Evolutionary conservation across 768 basidiomycete species (phyloP), one percentile per base, ranked within the genome.

Genomic region (Clitopilus passeckerianus): DNA sequence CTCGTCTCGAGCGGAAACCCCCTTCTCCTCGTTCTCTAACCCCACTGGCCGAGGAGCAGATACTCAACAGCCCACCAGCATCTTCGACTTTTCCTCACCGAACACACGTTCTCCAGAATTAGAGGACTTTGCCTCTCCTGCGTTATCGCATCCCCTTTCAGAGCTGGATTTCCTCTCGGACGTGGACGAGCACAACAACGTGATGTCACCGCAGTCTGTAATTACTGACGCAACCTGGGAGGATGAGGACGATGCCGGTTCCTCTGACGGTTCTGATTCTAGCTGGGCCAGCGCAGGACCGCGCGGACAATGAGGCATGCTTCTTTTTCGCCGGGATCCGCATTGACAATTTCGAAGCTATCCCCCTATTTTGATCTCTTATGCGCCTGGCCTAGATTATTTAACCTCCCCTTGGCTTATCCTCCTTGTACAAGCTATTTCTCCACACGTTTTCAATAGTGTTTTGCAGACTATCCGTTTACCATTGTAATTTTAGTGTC

Each of bases 1-100:
- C 1, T 76, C 77, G 6, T 79, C 77, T 6, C 72, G 75, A 20
- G 65, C 77, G 1, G 71, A 73, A 16, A 74, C 77, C 5, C 78
- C 77, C 1, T 79, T 78, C 64, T 73, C 74, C 18, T 63, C 66
- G 3, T 53, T 70, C 52, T 69, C 65, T 20, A 63, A 65, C 10
- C 57, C 63, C 55, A 30, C 61, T 62, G 9, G 50, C 59, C 24
- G 56, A 60, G 20, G 59, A 50, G 14, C 53, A 55, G 12, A 35
- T 58, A n/a, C 12, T 41, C 41, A 58, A 20, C 35, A 61, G n/a
- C 59, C 23, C 50, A 60, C 61, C 34, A 57, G 60, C 20, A 63
- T 64, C 52, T 64, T 66, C 18, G 63, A 65, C 3, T 64, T 68
- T 24, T 62, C 66, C 7, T 66, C 67, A 2, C 62, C 65, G 0